phyloP scores from a whole-genome alignment of 352 stramenopile genomes.

The Globisporangium sylvaticum region DNA sequence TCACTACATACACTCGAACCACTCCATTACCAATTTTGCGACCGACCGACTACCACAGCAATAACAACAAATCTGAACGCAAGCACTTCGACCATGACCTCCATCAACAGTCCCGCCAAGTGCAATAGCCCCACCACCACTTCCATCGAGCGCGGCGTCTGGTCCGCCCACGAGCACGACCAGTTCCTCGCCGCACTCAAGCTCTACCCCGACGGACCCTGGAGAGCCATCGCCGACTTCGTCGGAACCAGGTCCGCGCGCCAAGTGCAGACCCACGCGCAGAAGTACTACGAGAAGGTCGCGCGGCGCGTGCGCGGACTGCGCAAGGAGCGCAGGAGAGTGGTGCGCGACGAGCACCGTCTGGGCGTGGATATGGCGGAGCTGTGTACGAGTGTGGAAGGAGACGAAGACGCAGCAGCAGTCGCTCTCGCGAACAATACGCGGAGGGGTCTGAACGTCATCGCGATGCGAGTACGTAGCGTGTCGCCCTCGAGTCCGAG shows the following conservation, averaged over 20 bases:
- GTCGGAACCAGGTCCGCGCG: not conserved
- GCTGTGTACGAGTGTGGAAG: not conserved
- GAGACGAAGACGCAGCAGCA: not conserved
- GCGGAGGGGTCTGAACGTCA: not conserved
- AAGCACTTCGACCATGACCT: no score
- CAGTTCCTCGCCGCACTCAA: not conserved
- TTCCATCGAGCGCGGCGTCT: no score
- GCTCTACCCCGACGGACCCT: not conserved
- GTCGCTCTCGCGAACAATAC: not conserved
- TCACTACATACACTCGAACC: no score
- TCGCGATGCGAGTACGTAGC: not conserved
- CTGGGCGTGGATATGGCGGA: not conserved
- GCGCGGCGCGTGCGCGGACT: not conserved
- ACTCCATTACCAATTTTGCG: no score
- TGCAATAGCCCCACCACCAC: no score
- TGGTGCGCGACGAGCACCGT: not conserved
- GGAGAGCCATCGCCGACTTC: not conserved
- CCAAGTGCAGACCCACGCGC: not conserved
- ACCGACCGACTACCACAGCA: no score
- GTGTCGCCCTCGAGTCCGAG: not conserved
- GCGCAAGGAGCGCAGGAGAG: constrained; percentile 1
- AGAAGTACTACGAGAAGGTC: constrained; percentile 6
- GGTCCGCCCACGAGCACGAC: not conserved
- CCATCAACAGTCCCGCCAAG: no score
- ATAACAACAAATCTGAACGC: no score